Conservation (phyloP, 257 asterid species). For the Ajuga chamaepitys region DNA sequence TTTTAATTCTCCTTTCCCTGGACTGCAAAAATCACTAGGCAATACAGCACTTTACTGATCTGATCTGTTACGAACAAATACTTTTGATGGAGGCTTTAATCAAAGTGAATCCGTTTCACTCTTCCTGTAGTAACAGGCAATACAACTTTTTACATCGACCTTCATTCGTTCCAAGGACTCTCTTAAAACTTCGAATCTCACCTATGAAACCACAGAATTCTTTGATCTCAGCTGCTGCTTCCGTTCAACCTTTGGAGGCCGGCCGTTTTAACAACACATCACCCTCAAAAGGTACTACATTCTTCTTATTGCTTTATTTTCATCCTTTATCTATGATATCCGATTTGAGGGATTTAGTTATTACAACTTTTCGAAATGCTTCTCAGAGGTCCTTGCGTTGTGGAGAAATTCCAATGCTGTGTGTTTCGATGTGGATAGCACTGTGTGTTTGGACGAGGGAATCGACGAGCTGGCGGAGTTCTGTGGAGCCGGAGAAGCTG, state of each 20-base stretch:
- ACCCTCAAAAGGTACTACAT: slow-evolving; percentile 58
- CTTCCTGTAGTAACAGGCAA: slow-evolving; percentile 18
- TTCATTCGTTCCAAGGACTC: slow-evolving; percentile 28
- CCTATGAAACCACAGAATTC: slow-evolving; percentile 34
- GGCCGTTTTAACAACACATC: slow-evolving; percentile 52
- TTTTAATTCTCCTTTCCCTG: too few relatives aligned
- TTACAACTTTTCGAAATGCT: not conserved
- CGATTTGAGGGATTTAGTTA: not conserved
- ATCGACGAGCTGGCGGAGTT: slow-evolving; percentile 96
- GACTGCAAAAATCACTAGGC: too few relatives aligned
- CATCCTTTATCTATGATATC: not conserved
- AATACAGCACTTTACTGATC: too few relatives aligned
- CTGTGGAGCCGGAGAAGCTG: slow-evolving; percentile 97
- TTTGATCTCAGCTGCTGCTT: slow-evolving; percentile 40
- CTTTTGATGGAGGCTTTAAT: slow-evolving; percentile 61
- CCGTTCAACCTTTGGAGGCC: slow-evolving; percentile 52
- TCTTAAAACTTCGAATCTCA: slow-evolving; percentile 16
- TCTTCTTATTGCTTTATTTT: not conserved
- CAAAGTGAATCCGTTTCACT: slow-evolving; percentile 30
- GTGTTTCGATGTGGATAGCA: slow-evolving; percentile 97
- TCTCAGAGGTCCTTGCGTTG: slow-evolving; percentile 63
- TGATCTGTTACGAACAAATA: too few relatives aligned
- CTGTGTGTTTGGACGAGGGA: slow-evolving; percentile 95
- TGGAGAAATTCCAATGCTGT: slow-evolving; percentile 74
- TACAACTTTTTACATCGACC: slow-evolving; percentile 19